Percentiles rank a stretch among this genome's conserved stretches.
Conservation (phyloP, 225 moss, liverwort and hornwort genomes). For the Pseudoscleropodium purum region DNA sequence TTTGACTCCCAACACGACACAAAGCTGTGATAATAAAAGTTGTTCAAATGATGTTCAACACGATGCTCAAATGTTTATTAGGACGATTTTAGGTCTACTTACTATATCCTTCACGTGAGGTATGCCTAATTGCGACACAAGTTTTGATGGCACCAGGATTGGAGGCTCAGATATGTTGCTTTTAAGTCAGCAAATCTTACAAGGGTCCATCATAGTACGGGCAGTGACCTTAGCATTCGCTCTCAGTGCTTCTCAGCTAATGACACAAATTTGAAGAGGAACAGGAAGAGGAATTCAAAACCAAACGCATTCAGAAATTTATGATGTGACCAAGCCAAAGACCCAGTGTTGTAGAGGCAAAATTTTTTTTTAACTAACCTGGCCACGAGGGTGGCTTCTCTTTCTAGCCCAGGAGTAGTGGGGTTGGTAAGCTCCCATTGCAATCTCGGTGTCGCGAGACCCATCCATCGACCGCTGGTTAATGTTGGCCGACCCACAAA, state of each 20-base stretch:
- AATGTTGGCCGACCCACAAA: conserved; percentile 87
- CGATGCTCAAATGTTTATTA: not conserved
- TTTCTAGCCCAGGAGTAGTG: conserved; percentile 39
- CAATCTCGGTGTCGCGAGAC: conserved; percentile 90
- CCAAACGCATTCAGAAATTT: not conserved
- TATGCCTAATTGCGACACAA: not conserved
- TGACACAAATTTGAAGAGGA: not conserved
- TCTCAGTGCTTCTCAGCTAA: not conserved
- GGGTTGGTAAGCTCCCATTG: conserved; percentile 83
- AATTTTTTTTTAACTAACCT: conserved; percentile 19
- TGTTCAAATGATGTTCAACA: not conserved
- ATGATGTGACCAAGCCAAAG: not conserved
- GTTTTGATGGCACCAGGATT: not conserved
- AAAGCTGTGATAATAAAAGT: not conserved
- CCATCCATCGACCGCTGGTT: conserved; percentile 97
- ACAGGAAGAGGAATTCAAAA: not conserved
- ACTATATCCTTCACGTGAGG: not conserved
- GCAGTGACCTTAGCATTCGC: not conserved
- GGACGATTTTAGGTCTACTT: not conserved
- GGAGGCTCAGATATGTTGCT: not conserved
- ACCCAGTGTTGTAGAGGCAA: not conserved
- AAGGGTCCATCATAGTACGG: not conserved
- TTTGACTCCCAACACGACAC: not conserved
- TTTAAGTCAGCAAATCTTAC: not conserved
- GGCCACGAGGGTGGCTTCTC: conserved; percentile 53